Evolutionary conservation across 2,329 filamentous ascomycete species (phyloP), one percentile per base, ranked within the genome.

Genomic region (Exophiala aquamarina): DNA sequence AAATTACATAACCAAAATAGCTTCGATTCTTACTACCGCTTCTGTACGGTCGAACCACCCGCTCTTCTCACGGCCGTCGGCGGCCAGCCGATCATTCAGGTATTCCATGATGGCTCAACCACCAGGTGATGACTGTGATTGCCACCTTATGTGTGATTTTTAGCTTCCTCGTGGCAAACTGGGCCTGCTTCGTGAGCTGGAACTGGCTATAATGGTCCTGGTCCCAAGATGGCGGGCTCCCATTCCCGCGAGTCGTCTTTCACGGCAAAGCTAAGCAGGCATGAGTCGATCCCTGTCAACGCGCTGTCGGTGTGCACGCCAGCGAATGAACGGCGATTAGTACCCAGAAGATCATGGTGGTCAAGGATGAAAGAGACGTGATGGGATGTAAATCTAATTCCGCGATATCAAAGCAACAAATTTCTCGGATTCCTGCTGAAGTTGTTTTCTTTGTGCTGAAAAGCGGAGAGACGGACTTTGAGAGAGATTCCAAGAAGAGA

Each of bases 231-330:
- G 43, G 35, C 7, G 26, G 35, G 10, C 17, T 46, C 9, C 43
- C 43, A 11, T 46, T 21, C 9, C n/a, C n/a, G n/a, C n/a, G n/a
- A n/a, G n/a, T 15, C 14, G 6, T 11, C 14, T 10, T 46, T 34
- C 33, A 15, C 31, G 5, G 29, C 19, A 9, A 15, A 38, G 11
- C 50, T 58, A 34, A 29, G 51, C 32, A 28, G 39, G n/a, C 49
- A 38, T 7, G 49, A 49, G 23, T 52, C 58, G 14, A 31, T 66
- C 31, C 62, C 63, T 2, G 47, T 57, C 2, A 59, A 56, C 29
- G 49, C 61, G 15, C 47, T 63, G 19, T 23, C 58, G 2, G 20
- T 60, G 10, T 26, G 18, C 17, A 23, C 43, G n/a, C n/a, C n/a
- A n/a, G n/a, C n/a, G n/a, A n/a, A n/a, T n/a, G n/a, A n/a, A n/a